Evolutionary conservation across 2,329 filamentous ascomycete species (phyloP), one percentile per base, ranked within the genome.

Genomic region (Karstenula rhodostoma): DNA sequence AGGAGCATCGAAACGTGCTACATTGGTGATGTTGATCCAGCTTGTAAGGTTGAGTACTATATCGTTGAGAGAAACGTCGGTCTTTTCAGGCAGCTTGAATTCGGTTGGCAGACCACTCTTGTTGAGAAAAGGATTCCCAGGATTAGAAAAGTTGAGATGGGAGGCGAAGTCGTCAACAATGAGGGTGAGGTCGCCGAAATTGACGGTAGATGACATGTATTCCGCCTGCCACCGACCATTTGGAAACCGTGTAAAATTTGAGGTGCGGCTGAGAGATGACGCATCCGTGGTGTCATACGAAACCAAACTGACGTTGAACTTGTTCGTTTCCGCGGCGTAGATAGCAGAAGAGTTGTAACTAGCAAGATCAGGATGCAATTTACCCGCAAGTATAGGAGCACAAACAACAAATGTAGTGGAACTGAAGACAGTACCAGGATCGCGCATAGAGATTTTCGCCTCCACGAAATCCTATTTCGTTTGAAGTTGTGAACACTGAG

Each of bases 401-500:
- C 62, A 58, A 63, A 71, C 70, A 79, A 67, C 7, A 79, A 64
- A 62, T 79, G 77, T 3, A 79, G 66, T 1, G 75, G 73, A 5
- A 75, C 52, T 35, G 73, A 77, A 15, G 65, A 69, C 1, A 73
- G 23, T 0, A 65, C 70, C 46, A 61, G 23, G 7, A 58, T 15
- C 4, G 52, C 32, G 15, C 55, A 63, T 13, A 63, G 29, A n/a
- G 46, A n/a, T 13, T 46, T 10, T 15, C 59, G 52, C 29, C 35
- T 49, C 32, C 42, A 42, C 6, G 59, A 19, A 13, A 65, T 56
- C 2, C 15, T 2, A 29, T 29, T 4, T 29, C 27, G 4, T 32
- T 12, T 57, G 15, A 80, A 46, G 61, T 81, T 83, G 8, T 78
- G 70, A 1, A 79, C 32, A 40, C 78, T 81, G 12, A 77, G 72